phyloP scores from a whole-genome alignment of 495 filamentous ascomycete genomes.

The Penicillium taxi region DNA sequence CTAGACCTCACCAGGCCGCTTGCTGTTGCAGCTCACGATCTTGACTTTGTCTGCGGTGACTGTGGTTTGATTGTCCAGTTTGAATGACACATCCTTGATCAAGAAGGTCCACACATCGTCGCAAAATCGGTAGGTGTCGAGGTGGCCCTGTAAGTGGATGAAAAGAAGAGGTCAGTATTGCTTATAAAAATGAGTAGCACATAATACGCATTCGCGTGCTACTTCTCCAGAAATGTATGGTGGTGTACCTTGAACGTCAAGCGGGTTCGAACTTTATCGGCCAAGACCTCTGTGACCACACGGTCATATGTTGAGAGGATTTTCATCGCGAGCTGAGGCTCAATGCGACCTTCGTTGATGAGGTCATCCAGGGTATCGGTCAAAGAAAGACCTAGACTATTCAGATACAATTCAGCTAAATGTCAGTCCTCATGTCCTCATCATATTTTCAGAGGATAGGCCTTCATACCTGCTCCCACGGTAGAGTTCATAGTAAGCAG shows the following conservation, averaged over 20 bases:
- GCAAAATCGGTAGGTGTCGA: constrained; percentile 99
- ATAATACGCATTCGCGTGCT: background rate
- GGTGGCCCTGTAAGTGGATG: constrained; percentile 60
- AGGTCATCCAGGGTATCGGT: constrained; percentile 95
- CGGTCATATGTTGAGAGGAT: constrained; percentile 89
- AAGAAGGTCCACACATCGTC: constrained; percentile 99
- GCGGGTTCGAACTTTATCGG: constrained; percentile 82
- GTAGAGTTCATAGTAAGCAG: constrained; percentile 86
- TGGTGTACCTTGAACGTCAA: constrained; percentile 98
- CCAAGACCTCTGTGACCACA: constrained; percentile 76
- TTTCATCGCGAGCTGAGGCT: constrained; percentile 98
- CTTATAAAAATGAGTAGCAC: background rate
- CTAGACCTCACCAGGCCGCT: constrained; percentile 65
- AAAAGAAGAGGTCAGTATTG: constrained; percentile 10
- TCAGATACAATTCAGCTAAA: constrained; percentile 12
- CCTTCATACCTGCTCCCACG: constrained; percentile 78
- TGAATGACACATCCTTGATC: constrained; percentile 96
- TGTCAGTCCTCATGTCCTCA: background rate
- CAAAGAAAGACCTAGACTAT: constrained; percentile 80
- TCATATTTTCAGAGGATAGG: background rate
- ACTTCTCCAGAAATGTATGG: background rate
- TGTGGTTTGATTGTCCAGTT: constrained; percentile 70
- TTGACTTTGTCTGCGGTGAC: constrained; percentile 78
- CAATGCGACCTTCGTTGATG: constrained; percentile 85
- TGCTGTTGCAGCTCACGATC: constrained; percentile 93